Conservation (phyloP, 148 eudicot genomes). For the Rhododendron kiyosumense region DNA sequence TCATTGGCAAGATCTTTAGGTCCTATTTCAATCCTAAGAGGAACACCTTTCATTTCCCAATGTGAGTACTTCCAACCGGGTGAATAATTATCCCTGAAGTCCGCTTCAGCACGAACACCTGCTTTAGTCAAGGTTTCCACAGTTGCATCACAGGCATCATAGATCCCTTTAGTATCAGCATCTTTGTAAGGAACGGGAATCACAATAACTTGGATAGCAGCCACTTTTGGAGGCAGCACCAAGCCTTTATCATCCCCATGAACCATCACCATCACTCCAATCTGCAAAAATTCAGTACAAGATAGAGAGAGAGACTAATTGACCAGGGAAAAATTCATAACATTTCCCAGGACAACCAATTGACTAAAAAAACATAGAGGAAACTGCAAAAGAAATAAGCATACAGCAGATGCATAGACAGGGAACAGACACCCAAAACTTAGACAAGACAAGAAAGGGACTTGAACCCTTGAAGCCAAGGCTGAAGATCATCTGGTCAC, state of each 20-base stretch:
- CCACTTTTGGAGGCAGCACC: slow-evolving; percentile 95
- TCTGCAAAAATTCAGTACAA: slow-evolving; percentile 31
- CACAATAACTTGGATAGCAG: slow-evolving; percentile 82
- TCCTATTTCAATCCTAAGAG: slow-evolving; percentile 93
- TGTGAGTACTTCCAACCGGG: slow-evolving; percentile 99
- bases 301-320: background rate
- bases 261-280: slow-evolving; percentile 99
- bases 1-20: slow-evolving; percentile 91
- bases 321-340: background rate
- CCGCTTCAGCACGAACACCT: slow-evolving; percentile 76
- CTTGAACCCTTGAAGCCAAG: background rate
- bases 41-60: slow-evolving; percentile 99
- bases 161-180: slow-evolving; percentile 70
- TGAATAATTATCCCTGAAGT: slow-evolving; percentile 88
- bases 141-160: slow-evolving; percentile 64
- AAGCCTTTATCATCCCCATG: slow-evolving; percentile 99
- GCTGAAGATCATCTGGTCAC: background rate
- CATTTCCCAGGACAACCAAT: background rate
- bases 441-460: background rate
- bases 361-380: background rate
- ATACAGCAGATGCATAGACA: background rate
- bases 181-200: slow-evolving; percentile 95
- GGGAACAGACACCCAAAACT: background rate
- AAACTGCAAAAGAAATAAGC: background rate
- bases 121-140: slow-evolving; percentile 51